These are phyloP conservation scores for Metschnikowia reukaufii DNA, from an alignment of 805 yeast species.

Conservation along the genomic window DNA sequence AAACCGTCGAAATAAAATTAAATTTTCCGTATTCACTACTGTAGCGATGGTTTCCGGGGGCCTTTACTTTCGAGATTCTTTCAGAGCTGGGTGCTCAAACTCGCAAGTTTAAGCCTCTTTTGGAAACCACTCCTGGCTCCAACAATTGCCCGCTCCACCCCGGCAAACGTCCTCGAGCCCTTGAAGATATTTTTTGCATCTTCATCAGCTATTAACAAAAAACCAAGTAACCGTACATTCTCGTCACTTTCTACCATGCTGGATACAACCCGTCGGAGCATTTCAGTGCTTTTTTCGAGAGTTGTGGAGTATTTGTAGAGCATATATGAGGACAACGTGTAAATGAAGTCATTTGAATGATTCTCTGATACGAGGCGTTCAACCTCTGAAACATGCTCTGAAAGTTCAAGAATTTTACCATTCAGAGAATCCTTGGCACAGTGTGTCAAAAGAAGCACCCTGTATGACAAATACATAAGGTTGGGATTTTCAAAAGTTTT, in stretches of 20 bases:
- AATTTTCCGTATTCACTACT: neutral
- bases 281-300: slow-evolving; percentile 3
- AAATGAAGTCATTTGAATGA: neutral
- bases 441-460: neutral
- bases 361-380: neutral
- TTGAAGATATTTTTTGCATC: neutral
- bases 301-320: slow-evolving; percentile 9
- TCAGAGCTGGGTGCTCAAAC: neutral
- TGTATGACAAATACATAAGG: neutral
- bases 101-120: slow-evolving; percentile 1
- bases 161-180: neutral
- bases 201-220: slow-evolving; percentile 7
- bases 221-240: slow-evolving; percentile 5
- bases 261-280: slow-evolving; percentile 2
- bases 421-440: neutral
- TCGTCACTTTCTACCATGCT: slow-evolving; percentile 5
- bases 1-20: slow-evolving; percentile 2
- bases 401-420: neutral
- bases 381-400: neutral
- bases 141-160: neutral
- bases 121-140: neutral
- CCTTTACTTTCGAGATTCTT: too few species aligned
- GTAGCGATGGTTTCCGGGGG: too few species aligned
- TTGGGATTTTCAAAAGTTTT: neutral
- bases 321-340: slow-evolving; percentile 7